phyloP scores from a whole-genome alignment of 805 yeast genomes.

The Starmerella apicola region DNA sequence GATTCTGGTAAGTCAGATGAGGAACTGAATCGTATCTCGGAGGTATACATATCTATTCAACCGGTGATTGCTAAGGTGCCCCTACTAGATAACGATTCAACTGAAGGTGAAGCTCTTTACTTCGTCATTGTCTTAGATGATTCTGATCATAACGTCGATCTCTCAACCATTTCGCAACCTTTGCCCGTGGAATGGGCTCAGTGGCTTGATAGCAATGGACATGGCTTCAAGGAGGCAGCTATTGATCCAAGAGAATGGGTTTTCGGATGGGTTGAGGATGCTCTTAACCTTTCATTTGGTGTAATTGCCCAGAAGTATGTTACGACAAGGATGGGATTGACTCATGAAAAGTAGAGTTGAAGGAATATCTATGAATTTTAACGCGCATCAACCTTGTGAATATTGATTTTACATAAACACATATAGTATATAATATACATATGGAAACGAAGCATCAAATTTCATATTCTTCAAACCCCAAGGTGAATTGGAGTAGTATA shows the following conservation, averaged over 20 bases:
- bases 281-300: constrained; percentile 68
- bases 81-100: neutral
- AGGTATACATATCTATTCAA: constrained; percentile 58
- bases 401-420: no score
- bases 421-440: no score
- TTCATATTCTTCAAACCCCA: no score
- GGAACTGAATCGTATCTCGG: constrained; percentile 32
- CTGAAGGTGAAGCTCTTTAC: constrained; percentile 37
- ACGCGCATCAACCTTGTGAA: no score
- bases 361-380: no score
- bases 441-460: no score
- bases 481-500: no score
- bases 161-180: constrained; percentile 72
- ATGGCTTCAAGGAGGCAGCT: constrained; percentile 32
- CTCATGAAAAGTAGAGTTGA: neutral
- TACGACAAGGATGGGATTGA: constrained; percentile 70
- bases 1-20: constrained; percentile 13
- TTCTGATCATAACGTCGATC: constrained; percentile 59
- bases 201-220: constrained; percentile 56
- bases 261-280: constrained; percentile 63
- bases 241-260: constrained; percentile 79
- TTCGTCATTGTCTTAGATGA: constrained; percentile 71
- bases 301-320: constrained; percentile 84
- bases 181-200: constrained; percentile 82
- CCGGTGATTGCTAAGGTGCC: constrained; percentile 33